These are phyloP conservation scores for Pochonia chlamydosporia DNA, from an alignment of 2,329 filamentous ascomycete genomes.

Conservation along the genomic window DNA sequence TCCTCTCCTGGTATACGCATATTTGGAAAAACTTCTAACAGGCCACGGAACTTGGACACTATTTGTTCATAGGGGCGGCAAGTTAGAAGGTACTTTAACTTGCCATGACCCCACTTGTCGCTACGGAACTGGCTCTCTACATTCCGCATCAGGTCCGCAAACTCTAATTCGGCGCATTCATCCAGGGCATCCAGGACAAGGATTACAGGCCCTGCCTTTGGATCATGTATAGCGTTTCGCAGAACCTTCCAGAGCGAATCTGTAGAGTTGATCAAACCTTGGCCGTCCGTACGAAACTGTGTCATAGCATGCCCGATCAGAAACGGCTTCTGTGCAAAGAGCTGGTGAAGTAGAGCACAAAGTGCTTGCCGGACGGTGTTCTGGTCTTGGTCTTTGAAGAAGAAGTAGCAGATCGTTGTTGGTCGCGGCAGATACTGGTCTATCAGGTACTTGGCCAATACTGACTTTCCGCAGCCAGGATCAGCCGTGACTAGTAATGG, in stretches of 20 bases:
- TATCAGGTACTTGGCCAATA: no score
- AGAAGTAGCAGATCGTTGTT: constrained; percentile 33
- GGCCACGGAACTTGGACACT: constrained; percentile 15
- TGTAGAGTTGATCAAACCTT: constrained; percentile 16
- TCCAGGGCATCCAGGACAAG: constrained; percentile 35
- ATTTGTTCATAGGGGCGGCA: constrained; percentile 28
- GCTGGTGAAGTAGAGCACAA: constrained; percentile 34
- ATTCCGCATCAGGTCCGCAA: constrained; percentile 13
- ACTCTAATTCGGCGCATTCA: no score
- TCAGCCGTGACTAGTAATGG: constrained; percentile 30
- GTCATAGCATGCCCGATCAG: constrained; percentile 27
- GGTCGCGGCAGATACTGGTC: constrained; percentile 13
- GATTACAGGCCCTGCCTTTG: constrained; percentile 21
- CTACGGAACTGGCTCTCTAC: constrained; percentile 6
- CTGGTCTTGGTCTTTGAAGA: constrained; percentile 35
- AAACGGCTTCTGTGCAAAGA: constrained; percentile 24
- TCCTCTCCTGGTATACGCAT: constrained; percentile 31
- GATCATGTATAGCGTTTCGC: constrained; percentile 16
- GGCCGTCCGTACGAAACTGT: constrained; percentile 18
- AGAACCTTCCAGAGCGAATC: no score
- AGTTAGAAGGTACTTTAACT: constrained; percentile 29
- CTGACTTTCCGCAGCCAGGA: constrained; percentile 33
- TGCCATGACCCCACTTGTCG: background rate
- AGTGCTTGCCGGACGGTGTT: constrained; percentile 27
- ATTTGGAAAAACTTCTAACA: constrained; percentile 17